A percentile compares a stretch with the other conserved stretches of the same genome.
phyloP scores from a whole-genome alignment of 345 rosid species.

The Aquilaria yunnanensis region DNA sequence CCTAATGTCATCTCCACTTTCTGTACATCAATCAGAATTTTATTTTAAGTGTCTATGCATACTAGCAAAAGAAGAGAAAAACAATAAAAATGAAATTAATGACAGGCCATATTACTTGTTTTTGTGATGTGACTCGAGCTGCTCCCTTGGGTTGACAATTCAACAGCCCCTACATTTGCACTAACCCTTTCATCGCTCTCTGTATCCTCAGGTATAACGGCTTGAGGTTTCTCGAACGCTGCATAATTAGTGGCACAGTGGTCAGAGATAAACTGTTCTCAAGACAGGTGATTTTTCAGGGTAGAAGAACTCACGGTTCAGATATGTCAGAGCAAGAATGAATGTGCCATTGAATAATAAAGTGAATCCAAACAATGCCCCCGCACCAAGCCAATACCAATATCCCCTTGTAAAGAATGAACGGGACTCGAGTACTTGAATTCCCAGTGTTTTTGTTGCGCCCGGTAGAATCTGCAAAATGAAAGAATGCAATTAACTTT shows the following conservation, averaged over 20 bases:
- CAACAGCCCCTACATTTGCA: constrained; percentile 16
- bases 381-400: constrained; percentile 75
- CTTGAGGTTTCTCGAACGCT: constrained; percentile 52
- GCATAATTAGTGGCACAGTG: constrained; percentile 4
- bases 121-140: constrained; percentile 11
- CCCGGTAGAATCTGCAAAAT: constrained; percentile 15
- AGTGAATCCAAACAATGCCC: constrained; percentile 43
- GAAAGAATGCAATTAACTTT: not conserved
- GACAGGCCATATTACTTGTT: constrained; percentile 13
- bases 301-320: constrained; percentile 35
- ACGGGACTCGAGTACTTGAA: constrained; percentile 35
- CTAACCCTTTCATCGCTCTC: constrained; percentile 16
- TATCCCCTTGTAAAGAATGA: constrained; percentile 35
- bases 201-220: constrained; percentile 33
- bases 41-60: too few relatives aligned
- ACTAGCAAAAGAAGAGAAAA: too few relatives aligned
- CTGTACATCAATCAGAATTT: too few relatives aligned
- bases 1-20: too few relatives aligned
- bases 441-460: constrained; percentile 33
- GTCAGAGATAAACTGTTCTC: not conserved
- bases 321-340: constrained; percentile 45
- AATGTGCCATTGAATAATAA: constrained; percentile 41
- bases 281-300: constrained; percentile 3
- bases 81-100: too few relatives aligned
- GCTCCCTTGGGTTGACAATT: constrained; percentile 15